Percentiles rank a stretch among this genome's conserved stretches.
Conservation (phyloP, 805 yeast genomes). For the Saccharomycopsis fermentans region DNA sequence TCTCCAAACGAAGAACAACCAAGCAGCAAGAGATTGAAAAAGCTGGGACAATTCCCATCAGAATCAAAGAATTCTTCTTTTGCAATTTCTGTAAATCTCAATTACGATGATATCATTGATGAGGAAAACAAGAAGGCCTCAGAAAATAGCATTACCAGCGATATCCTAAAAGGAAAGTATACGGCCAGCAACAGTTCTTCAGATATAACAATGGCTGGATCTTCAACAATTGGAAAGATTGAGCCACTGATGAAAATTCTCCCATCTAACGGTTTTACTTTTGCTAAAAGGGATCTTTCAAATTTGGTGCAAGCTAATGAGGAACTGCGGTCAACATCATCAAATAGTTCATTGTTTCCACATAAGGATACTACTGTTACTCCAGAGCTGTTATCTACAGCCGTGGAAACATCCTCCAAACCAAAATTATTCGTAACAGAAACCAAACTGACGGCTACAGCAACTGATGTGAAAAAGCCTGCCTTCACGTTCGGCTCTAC, state of each 20-base stretch:
- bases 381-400: neutral
- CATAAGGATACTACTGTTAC: neutral
- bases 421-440: neutral
- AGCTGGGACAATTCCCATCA: neutral
- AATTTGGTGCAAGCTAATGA: neutral
- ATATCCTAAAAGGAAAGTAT: neutral
- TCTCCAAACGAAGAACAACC: neutral
- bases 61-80: neutral
- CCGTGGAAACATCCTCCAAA: neutral
- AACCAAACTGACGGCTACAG: neutral
- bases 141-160: neutral
- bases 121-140: conserved; percentile 9
- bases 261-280: conserved; percentile 9
- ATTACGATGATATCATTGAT: conserved; percentile 11
- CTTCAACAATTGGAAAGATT: neutral
- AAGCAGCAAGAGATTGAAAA: neutral
- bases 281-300: conserved; percentile 1
- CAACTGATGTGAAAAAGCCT: neutral
- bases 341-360: neutral
- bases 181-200: neutral
- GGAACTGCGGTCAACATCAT: neutral
- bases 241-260: conserved; percentile 1
- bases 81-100: conserved; percentile 4
- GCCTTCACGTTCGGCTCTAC: neutral
- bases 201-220: neutral